Evolutionary conservation across 1,284 basidiomycete genomes (phyloP), one percentile per base, ranked within the genome.

Genomic region (Cutaneotrichosporon sp.): DNA sequence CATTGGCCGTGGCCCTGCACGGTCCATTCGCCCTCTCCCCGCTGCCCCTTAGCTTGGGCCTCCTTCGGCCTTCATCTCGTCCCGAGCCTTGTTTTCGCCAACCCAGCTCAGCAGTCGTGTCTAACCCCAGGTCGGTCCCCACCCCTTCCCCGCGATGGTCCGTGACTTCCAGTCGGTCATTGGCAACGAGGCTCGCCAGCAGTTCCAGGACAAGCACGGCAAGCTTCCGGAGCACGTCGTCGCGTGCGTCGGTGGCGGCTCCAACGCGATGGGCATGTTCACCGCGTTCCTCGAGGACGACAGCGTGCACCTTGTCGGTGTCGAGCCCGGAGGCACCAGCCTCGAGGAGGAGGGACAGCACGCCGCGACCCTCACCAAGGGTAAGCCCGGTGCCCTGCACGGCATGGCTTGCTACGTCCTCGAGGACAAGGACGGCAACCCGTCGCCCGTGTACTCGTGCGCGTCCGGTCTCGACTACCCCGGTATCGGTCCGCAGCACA

Each of bases 141-240:
- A 62, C 46, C 36, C 55, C 46, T 57, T 42, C 47, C 47, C 56
- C 10, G 46, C 94, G 34, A 91, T 99, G 66, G 96, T 99, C 46
- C 89, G 96, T 63, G 97, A 99, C 81, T 98, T 97, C 86, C 97
- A 99, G 81, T 88, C 89, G 69, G 86, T 99, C 57, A 98, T 99
- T 70, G 90, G 96, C 7, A 85, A 89, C 74, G 97, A 99, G 82
- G 96, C 98, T 82, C 97, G 94, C 81, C 83, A 84, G 60, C 97
- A 99, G 81, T 79, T 99, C 69, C 81, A 87, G 63, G 89, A 87
- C 62, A 82, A 82, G 64, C 84, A 85, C 56, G 90, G 90, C 58
- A 95, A 93, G 80, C 86, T 99, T 4, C 97, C 97, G 11, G 94
- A 98, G 70, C 91, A 88, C 8, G 88, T 99, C 26, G 89, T 98